Conservation (phyloP, 176 grass and related monocot genomes). For the Miscanthus lutarioriparius region DNA sequence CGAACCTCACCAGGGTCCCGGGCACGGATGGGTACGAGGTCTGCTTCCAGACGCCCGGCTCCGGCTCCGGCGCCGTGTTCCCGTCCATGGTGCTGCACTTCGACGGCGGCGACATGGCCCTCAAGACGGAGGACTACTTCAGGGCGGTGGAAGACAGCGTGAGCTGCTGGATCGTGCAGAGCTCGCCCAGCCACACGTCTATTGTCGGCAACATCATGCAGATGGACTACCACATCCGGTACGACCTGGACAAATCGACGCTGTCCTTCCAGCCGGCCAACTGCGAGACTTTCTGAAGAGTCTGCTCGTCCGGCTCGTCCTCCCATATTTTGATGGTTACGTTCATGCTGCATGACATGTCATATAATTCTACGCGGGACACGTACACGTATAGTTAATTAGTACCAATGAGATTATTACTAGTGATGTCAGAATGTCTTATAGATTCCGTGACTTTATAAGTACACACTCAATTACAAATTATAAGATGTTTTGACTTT, state of each 20-base stretch:
- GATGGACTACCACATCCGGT: neutral
- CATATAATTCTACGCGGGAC: too few relatives aligned
- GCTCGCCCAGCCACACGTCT: neutral
- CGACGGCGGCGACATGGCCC: neutral
- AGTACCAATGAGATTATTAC: too few relatives aligned
- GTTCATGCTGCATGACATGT: too few relatives aligned
- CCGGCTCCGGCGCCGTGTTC: neutral
- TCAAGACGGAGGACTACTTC: neutral
- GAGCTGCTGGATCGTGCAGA: neutral
- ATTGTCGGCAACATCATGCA: conserved; percentile 14
- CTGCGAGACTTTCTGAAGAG: neutral
- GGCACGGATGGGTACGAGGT: neutral
- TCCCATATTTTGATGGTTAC: too few relatives aligned
- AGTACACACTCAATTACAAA: too few relatives aligned
- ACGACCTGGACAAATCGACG: neutral
- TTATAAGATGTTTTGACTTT: too few relatives aligned
- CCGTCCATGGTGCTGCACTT: conserved; percentile 1
- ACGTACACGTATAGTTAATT: too few relatives aligned
- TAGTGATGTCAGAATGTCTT: too few relatives aligned
- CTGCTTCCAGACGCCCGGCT: neutral
- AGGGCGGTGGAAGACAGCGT: neutral
- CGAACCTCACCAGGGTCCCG: neutral
- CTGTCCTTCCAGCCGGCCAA: conserved; percentile 1
- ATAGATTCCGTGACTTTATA: too few relatives aligned
- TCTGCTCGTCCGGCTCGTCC: too few relatives aligned